Evolutionary conservation across 768 basidiomycete genomes (phyloP), one percentile per base, ranked within the genome.

Genomic region (Stropharia rugosoannulata): DNA sequence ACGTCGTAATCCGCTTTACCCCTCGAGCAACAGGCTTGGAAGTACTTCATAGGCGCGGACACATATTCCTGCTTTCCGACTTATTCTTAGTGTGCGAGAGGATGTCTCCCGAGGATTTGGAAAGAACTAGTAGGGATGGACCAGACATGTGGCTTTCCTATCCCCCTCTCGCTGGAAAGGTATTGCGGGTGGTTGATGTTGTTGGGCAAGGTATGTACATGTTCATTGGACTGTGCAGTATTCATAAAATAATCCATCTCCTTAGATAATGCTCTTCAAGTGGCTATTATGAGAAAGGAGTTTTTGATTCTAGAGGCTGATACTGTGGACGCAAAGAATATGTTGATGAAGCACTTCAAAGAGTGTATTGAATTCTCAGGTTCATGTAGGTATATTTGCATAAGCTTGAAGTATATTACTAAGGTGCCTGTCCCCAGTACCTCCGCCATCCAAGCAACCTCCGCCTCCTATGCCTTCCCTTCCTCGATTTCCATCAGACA

Each of bases 121-220:
- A 73, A 38, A 72, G 77, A 25, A 62, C 70, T 56, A 77, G 74
- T 11, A 71, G 75, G 32, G 82, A 84, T 55, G 84, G 84, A 10
- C 80, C 87, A 5, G 93, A 97, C 66, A 89, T 96, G 87, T 92
- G 86, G 85, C 76, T 99, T 44, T 84, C 87, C 61, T 99, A 97
- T 75, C 97, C 97, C 15, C 97, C 97, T 4, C 75, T 99, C 35
- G 89, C 97, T 11, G 96, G 95, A 4, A 98, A 96, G 68, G 95
- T 97, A 63, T 77, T 99, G 51, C 80, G 81, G 56, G 87, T 91
- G 3, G 75, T 75, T 8, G 86, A 86, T 59, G 76, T 82, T 3
- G 75, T 76, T 54, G 85, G 79, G 36, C 79, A 80, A 78, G 82
- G 92, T 83, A 57, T 54, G 82, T 71, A 25, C 45, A 43, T 29